Percentiles rank a stretch among this genome's conserved stretches.
Evolutionary conservation across 768 basidiomycete genomes (phyloP).

Genomic region (Hydnum rufescens): DNA sequence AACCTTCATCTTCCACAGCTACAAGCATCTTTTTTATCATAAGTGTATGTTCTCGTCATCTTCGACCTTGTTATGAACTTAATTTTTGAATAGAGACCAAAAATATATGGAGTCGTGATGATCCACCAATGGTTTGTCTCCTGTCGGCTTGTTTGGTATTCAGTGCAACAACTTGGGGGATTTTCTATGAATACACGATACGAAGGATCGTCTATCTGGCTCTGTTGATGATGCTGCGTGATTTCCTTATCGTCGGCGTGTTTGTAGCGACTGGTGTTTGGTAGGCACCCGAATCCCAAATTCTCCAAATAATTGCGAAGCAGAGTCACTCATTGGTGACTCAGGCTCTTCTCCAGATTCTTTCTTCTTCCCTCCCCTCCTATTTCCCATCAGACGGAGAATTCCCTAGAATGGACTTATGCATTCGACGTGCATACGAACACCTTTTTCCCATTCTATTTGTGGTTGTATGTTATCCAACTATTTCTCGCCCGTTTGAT

Average conservation of each 20-base stretch:
- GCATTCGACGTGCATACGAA: slow-evolving; percentile 96
- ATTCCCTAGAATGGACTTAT: slow-evolving; percentile 71
- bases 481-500: slow-evolving; percentile 71
- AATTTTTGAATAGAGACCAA: slow-evolving; percentile 56
- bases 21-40: slow-evolving; percentile 10
- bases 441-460: slow-evolving; percentile 85
- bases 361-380: slow-evolving; percentile 1
- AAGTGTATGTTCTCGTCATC: neutral
- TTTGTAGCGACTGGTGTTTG: slow-evolving; percentile 57
- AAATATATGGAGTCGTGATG: slow-evolving; percentile 95
- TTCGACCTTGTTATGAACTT: neutral
- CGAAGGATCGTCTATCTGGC: slow-evolving; percentile 31
- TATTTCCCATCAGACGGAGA: neutral
- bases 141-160: slow-evolving; percentile 53
- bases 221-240: slow-evolving; percentile 68
- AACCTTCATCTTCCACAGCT: no score
- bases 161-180: neutral
- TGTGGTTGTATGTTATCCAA: slow-evolving; percentile 77
- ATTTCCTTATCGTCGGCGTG: slow-evolving; percentile 68
- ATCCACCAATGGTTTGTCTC: slow-evolving; percentile 84
- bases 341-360: slow-evolving; percentile 25
- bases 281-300: no score
- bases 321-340: slow-evolving; percentile 32
- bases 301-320: no score
- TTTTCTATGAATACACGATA: neutral